Evolutionary conservation across 106 monocot genomes (phyloP), one percentile per base, ranked within the genome.

Genomic region (Acorus gramineus): DNA sequence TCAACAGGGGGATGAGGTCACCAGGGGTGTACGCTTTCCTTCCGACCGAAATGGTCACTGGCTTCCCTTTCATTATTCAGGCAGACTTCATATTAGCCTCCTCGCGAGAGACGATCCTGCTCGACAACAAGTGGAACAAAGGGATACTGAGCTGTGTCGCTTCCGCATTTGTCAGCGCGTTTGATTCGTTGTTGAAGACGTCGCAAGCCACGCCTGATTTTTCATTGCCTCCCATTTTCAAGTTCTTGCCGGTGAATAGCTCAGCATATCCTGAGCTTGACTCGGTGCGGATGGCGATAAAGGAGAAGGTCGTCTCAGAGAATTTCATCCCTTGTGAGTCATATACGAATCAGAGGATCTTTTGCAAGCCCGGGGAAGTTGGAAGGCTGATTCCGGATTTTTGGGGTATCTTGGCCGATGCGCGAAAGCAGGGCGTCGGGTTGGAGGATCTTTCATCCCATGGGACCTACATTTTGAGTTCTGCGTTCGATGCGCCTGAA

Each of bases 51-150:
- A 82, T 86, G 81, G 68, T 66, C 1, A 86, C 86, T 2, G 47
- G 47, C 49, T 83, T 83, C 44, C 79, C 83, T 0, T 83, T 83
- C 57, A 72, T 83, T 67, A 76, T 83, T 48, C 62, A 86, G 57
- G 81, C 86, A 8, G 86, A 86, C 46, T 86, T 86, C 54, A 62
- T 86, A 8, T 79, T 82, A 3, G 49, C 69, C 46, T 78, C 85
- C 10, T 81, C 85, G 14, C 68, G 84, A 12, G 84, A 84, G 59
- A 56, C 85, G 2, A 85, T 85, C 61, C 59, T 72, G 13, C 13
- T 74, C 0, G 75, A 85, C n/a, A 81, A 46, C 57, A 69, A 73
- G 8, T 86, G 86, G 86, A 86, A 86, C 53, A 76, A 64, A 11
- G 78, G 82, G 11, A 86, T 86, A 59, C 72, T 86, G 10, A 56